Base-by-base conservation (phyloP, 768 basidiomycete species). In the Gautieria morchelliformis region DNA sequence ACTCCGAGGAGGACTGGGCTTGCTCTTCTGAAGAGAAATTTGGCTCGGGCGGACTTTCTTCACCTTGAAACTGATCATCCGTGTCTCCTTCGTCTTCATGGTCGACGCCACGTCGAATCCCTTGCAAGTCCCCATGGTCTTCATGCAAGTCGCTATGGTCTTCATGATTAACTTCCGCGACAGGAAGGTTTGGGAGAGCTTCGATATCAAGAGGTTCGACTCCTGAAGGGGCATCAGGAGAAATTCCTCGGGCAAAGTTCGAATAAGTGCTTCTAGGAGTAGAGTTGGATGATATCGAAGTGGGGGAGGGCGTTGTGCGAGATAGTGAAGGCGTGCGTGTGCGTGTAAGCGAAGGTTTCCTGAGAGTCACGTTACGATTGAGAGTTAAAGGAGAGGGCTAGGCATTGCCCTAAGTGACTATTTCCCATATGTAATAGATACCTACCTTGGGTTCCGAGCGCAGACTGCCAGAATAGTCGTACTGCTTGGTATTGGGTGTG, bases 241-340 rank as follows among this genome's bases (percentile, higher is more conserved):
- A 30, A 17, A 32, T 27, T 19, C 45, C 44, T 22, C 44, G 39
- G 35, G 27, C 32, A 8, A 45, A 27, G 8, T 41, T 19, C 5
- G 58, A 59, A 44, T 46, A 40, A 39, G 35, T 56, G 20, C 58
- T 63, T 32, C 47, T 58, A 22, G 85, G 85, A 1, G 85, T 87
- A 3, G 85, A 83, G 60, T 85, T 76, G 1, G 79, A 67, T 0
- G 83, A 77, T 5, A 83, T 85, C 11, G 84, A 81, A 0, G 76
- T 73, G 22, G 74, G 75, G 1, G 82, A 83, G 35, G 81, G 77
- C 0, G 78, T 75, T 1, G 83, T 85, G 52, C 77, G 78, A 8
- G 85, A 78, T 9, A 87, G 72, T 1, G 85, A 86, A 5, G 85
- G 85, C 5, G 84, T 86, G 27, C 85, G 80, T 19, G 74, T 72